Conservation (phyloP, 305 asterid genomes). For the Fraxinus floribunda region DNA sequence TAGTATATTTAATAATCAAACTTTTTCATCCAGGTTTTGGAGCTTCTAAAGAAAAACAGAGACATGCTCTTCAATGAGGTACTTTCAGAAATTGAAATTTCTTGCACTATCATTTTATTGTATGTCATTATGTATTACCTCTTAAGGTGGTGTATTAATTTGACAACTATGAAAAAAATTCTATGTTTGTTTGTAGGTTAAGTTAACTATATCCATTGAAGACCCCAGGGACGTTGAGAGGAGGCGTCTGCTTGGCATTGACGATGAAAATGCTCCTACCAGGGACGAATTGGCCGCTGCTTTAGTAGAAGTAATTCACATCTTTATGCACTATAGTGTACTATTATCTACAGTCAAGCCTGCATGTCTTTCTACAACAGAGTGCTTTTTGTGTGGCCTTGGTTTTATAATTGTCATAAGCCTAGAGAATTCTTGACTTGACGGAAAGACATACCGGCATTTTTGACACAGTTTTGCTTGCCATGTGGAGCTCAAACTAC, state of each 20-base stretch:
- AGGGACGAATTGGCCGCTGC: conserved; percentile 83
- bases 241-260: conserved; percentile 87
- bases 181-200: conserved; percentile 46
- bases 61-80: conserved; percentile 95
- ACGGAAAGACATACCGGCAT: background rate
- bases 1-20: background rate
- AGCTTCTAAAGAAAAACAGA: conserved; percentile 73
- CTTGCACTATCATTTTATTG: background rate
- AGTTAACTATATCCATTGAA: conserved; percentile 80
- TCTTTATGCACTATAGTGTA: background rate
- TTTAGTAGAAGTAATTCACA: conserved; percentile 64
- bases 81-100: background rate
- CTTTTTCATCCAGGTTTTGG: conserved; percentile 57
- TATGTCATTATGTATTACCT: background rate
- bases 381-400: background rate
- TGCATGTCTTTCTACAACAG: background rate
- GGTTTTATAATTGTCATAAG: background rate
- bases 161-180: background rate
- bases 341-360: background rate
- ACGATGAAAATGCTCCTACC: conserved; percentile 85
- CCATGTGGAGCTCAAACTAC: background rate
- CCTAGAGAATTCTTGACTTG: conserved; percentile 5
- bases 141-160: background rate
- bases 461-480: background rate
- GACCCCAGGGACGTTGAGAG: conserved; percentile 97